Evolutionary conservation across 768 basidiomycete species (phyloP).

Genomic region (Rickenella mellea): DNA sequence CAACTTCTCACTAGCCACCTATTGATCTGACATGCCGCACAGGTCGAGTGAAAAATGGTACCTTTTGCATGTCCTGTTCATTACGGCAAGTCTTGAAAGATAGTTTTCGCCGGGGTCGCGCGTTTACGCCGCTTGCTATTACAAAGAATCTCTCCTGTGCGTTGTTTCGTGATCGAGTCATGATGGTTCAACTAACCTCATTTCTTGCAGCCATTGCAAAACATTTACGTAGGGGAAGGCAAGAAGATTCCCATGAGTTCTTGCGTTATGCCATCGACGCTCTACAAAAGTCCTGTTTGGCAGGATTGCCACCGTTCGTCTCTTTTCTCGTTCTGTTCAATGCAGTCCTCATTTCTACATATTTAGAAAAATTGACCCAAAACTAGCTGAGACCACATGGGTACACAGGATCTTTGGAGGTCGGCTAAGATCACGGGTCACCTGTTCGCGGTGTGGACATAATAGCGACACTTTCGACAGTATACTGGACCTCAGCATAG

Average conservation of each 20-base stretch:
- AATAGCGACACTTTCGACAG: conserved; percentile 96
- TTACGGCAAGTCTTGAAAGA: conserved; percentile 48
- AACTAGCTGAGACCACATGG: conserved; percentile 81
- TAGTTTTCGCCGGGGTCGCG: conserved; percentile 33
- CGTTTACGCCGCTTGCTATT: conserved; percentile 59
- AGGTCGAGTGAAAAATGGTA: conserved; percentile 33
- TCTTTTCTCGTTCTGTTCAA: background rate
- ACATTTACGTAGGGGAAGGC: conserved; percentile 81
- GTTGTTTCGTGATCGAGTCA: conserved; percentile 14
- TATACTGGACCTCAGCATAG: conserved; percentile 88
- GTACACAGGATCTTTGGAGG: conserved; percentile 94
- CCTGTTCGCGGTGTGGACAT: conserved; percentile 69
- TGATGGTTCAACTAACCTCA: conserved; percentile 5
- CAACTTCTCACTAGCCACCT: conserved; percentile 2
- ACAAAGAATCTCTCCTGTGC: conserved; percentile 62
- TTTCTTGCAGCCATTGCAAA: conserved; percentile 72
- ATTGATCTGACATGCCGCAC: conserved; percentile 5
- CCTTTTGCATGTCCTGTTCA: conserved; percentile 78
- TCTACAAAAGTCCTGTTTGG: conserved; percentile 76
- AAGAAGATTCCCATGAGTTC: conserved; percentile 98
- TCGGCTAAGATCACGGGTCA: conserved; percentile 81
- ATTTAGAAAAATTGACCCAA: conserved; percentile 56
- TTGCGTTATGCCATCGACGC: conserved; percentile 90
- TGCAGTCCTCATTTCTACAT: conserved; percentile 1
- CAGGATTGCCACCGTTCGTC: conserved; percentile 61